Evolutionary conservation across 2,329 filamentous ascomycete genomes (phyloP).

Genomic region (Pseudogymnoascus sp.): DNA sequence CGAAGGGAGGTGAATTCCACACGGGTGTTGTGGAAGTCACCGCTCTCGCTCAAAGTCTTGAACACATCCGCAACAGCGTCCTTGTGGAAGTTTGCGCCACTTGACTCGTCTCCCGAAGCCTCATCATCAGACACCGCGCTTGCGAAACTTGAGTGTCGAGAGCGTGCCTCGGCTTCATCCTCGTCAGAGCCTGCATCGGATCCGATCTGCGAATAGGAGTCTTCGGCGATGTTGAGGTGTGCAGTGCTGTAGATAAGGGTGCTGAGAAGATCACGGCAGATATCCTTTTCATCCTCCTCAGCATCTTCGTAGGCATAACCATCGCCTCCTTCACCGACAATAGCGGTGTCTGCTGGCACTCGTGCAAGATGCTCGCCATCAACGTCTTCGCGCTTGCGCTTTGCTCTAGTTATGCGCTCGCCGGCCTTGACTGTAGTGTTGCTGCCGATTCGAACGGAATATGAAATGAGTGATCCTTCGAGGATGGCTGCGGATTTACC

Average conservation of each 20-base stretch:
- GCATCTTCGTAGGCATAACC: conserved; percentile 62
- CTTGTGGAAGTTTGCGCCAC: conserved; percentile 66
- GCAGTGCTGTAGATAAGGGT: conserved; percentile 32
- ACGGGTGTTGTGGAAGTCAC: conserved; percentile 74
- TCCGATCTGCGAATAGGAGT: conserved; percentile 60
- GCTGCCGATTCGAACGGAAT: conserved; percentile 65
- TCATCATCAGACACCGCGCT: conserved; percentile 64
- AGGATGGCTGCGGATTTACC: conserved; percentile 65
- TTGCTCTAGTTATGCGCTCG: conserved; percentile 38
- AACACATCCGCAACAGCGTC: conserved; percentile 84
- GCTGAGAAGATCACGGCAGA: conserved; percentile 50
- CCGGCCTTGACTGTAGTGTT: conserved; percentile 40
- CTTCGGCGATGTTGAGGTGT: conserved; percentile 37
- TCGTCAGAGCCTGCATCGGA: conserved; percentile 40
- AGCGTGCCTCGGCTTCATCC: conserved; percentile 37
- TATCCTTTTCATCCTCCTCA: conserved; percentile 52
- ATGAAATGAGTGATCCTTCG: conserved; percentile 72
- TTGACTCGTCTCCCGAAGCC: conserved; percentile 32
- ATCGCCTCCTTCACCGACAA: conserved; percentile 53
- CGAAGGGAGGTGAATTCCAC: conserved; percentile 92
- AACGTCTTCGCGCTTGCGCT: conserved; percentile 33
- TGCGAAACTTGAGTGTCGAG: conserved; percentile 64
- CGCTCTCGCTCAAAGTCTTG: conserved; percentile 70
- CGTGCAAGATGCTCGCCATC: conserved; percentile 21
- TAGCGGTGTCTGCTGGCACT: conserved; percentile 40